Evolutionary conservation across 2,329 filamentous ascomycete species (phyloP), one percentile per base, ranked within the genome.

Genomic region (Pseudonectria buxi): DNA sequence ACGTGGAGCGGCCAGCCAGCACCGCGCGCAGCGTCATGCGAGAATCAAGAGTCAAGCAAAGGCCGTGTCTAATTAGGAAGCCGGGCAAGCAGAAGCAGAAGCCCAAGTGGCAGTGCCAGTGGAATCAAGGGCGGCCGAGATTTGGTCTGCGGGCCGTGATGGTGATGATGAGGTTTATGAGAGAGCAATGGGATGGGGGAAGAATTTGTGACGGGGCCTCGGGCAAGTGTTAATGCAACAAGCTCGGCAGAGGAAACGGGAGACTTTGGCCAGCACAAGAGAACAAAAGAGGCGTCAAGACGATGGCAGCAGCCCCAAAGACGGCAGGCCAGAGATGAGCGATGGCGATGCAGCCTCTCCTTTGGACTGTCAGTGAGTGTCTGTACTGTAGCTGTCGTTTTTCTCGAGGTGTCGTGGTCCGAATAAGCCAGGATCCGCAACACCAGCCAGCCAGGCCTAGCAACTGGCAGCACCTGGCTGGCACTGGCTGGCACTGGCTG

Each of bases 331-430:
- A 45, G 43, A 43, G 47, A 47, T 37, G 39, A 45, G 44, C 45
- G 38, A 38, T 35, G 38, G 46, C 41, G 44, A 45, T 51, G 41
- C 45, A 41, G 46, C 43, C 46, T 55, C 57, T 57, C 53, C 53
- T 53, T 49, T 56, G 53, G 53, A 46, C 45, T 37, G 51, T 50
- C 53, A 49, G 56, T 57, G 57, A 53, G n/a, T n/a, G n/a, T n/a
- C n/a, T n/a, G n/a, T n/a, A n/a, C 47, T 55, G 43, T 44, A 44
- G 44, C 48, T 37, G 39, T 58, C 48, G 56, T 50, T 59, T 60
- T 61, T 60, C 53, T 59, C 51, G 46, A 59, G 56, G 52, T 60
- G 58, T 61, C 57, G 57, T 61, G 57, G 58, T 59, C 56, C 55
- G 58, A 61, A 61, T 59, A 61, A 59, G 58, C 57, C 57, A 55